These are phyloP conservation scores for Fusarium equiseti DNA, from an alignment of 2,329 filamentous ascomycete genomes.

Conservation along the genomic window DNA sequence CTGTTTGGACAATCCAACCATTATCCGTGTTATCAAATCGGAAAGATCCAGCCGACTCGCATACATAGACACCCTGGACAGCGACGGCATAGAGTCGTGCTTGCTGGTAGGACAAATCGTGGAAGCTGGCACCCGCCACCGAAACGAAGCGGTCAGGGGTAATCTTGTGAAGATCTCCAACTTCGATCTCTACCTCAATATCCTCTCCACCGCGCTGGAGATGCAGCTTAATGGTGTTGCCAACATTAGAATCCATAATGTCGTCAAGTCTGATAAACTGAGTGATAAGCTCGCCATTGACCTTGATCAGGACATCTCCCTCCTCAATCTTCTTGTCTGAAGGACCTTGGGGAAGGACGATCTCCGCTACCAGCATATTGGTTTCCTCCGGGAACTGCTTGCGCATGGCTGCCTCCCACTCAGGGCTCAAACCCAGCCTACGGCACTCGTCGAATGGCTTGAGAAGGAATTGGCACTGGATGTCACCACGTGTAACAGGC, in stretches of 20 bases:
- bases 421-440: conserved; percentile 82
- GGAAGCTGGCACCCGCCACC: conserved; percentile 93
- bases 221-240: conserved; percentile 79
- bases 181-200: conserved; percentile 83
- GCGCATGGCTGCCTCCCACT: conserved; percentile 88
- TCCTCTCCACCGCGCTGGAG: conserved; percentile 92
- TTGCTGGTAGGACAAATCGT: conserved; percentile 96
- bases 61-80: conserved; percentile 92
- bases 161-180: conserved; percentile 92
- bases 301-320: conserved; percentile 91
- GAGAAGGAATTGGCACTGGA: conserved; percentile 96
- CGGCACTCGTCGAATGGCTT: conserved; percentile 98
- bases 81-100: conserved; percentile 95
- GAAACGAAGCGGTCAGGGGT: conserved; percentile 96
- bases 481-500: conserved; percentile 89
- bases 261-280: conserved; percentile 93
- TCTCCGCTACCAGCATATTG: conserved; percentile 96
- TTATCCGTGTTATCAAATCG: conserved; percentile 90
- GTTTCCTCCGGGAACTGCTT: conserved; percentile 91
- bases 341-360: conserved; percentile 90
- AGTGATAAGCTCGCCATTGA: conserved; percentile 92
- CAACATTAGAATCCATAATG: conserved; percentile 90
- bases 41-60: conserved; percentile 94
- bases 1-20: conserved; percentile 92
- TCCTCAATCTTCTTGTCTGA: conserved; percentile 90